phyloP scores from a whole-genome alignment of 1,284 basidiomycete species.

The Rhodotorula sp. region DNA sequence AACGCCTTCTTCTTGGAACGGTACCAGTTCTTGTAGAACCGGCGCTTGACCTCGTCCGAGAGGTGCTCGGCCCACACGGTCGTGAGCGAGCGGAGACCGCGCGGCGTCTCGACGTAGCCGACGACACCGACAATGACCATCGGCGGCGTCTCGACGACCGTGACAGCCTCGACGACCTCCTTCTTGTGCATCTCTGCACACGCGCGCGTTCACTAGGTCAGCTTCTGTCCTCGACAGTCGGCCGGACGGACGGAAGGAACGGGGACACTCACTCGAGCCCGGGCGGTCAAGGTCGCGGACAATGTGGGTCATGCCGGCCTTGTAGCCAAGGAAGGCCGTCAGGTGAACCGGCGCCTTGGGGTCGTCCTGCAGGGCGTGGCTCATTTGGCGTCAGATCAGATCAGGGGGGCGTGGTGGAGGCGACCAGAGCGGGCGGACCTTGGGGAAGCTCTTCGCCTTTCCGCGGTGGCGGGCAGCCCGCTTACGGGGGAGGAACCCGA shows the following conservation, averaged over 20 bases:
- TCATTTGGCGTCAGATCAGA: too few relatives aligned
- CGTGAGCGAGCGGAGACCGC: constrained; percentile 84
- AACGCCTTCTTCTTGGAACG: constrained; percentile 99
- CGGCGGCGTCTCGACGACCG: constrained; percentile 94
- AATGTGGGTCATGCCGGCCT: constrained; percentile 99
- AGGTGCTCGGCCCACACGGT: constrained; percentile 68
- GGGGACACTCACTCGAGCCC: constrained; percentile 75
- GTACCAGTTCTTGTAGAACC: constrained; percentile 97
- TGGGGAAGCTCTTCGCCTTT: constrained; percentile 98
- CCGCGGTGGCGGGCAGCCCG: constrained; percentile 92
- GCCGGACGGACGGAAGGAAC: not conserved
- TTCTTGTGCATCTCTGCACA: constrained; percentile 94
- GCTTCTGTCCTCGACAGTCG: too few relatives aligned
- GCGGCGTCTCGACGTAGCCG: constrained; percentile 99
- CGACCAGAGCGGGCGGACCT: constrained; percentile 56
- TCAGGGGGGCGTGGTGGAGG: too few relatives aligned
- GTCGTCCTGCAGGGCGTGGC: constrained; percentile 71
- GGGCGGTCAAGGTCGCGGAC: constrained; percentile 99
- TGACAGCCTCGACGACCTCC: constrained; percentile 98
- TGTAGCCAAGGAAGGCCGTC: constrained; percentile 98
- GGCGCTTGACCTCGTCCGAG: constrained; percentile 85
- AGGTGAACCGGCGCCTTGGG: constrained; percentile 99
- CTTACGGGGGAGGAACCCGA: constrained; percentile 71
- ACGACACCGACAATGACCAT: constrained; percentile 98
- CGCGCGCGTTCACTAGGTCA: constrained; percentile 13